phyloP scores from a whole-genome alignment of 73 alveolate genomes.

The Effrenium voratum region DNA sequence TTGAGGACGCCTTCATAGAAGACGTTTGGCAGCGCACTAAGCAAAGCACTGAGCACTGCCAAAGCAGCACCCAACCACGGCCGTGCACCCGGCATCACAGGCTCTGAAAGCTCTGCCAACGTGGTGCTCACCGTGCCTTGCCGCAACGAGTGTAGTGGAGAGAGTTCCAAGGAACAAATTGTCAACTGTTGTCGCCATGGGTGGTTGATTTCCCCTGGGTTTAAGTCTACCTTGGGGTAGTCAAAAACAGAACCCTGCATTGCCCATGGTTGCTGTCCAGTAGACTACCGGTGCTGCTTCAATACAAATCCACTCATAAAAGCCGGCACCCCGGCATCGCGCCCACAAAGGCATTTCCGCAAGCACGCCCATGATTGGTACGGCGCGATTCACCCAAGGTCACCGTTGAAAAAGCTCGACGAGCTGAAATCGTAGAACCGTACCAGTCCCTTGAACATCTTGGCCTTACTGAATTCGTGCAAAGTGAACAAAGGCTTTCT shows the following conservation, averaged over 20 bases:
- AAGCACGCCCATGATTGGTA: too few relatives aligned
- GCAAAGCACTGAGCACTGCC: conserved; percentile 46
- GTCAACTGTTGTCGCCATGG: too few relatives aligned
- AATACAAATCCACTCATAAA: too few relatives aligned
- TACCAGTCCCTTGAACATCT: too few relatives aligned
- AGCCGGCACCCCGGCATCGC: too few relatives aligned
- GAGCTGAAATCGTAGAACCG: neutral
- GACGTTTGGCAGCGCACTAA: conserved; percentile 74
- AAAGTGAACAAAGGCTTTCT: too few relatives aligned
- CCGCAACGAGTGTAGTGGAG: neutral
- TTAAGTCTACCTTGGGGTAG: neutral
- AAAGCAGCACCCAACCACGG: conserved; percentile 28
- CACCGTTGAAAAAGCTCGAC: neutral
- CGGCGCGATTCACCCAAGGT: neutral
- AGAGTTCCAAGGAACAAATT: too few relatives aligned
- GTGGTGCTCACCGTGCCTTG: conserved; percentile 50
- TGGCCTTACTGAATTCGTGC: too few relatives aligned
- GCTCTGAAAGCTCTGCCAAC: conserved; percentile 52
- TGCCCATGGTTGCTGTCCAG: too few relatives aligned
- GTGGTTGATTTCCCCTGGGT: neutral
- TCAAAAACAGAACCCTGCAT: too few relatives aligned
- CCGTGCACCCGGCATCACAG: neutral
- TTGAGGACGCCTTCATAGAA: conserved; percentile 61
- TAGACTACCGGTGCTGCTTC: too few relatives aligned
- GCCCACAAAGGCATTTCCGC: neutral